Conservation (phyloP, 139 green algal species). For the Ettlia oleoabundans region DNA sequence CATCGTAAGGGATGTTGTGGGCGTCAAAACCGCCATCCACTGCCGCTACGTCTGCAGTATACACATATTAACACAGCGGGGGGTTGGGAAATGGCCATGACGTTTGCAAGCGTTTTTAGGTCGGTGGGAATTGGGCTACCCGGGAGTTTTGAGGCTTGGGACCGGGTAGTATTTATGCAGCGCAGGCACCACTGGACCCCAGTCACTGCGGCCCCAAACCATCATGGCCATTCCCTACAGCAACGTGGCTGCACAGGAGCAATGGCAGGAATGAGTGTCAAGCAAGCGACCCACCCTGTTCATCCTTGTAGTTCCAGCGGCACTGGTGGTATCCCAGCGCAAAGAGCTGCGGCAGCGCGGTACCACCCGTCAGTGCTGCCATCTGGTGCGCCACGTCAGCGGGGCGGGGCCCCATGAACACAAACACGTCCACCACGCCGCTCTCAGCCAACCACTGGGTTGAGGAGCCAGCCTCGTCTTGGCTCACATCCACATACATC, state of each 20-base stretch:
- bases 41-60: constrained; percentile 17
- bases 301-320: constrained; percentile 98
- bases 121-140: too few species aligned
- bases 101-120: not conserved
- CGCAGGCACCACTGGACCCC: too few species aligned
- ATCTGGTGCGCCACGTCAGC: constrained; percentile 80
- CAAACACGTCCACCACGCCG: constrained; percentile 95
- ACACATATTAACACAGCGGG: not conserved
- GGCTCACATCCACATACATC: constrained; percentile 96
- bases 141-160: too few species aligned
- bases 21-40: constrained; percentile 27
- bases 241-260: not conserved
- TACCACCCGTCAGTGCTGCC: constrained; percentile 82
- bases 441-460: constrained; percentile 96
- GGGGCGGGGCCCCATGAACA: constrained; percentile 82
- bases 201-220: too few species aligned
- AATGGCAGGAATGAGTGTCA: too few species aligned
- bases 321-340: constrained; percentile 98
- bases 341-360: constrained; percentile 95
- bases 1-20: constrained; percentile 97
- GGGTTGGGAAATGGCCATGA: too few species aligned
- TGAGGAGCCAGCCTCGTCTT: constrained; percentile 44
- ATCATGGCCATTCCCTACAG: not conserved
- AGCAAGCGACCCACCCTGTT: constrained; percentile 49
- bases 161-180: too few species aligned